These are phyloP conservation scores for Penicillium crustosum DNA, from an alignment of 2,329 filamentous ascomycete species.

Conservation along the genomic window DNA sequence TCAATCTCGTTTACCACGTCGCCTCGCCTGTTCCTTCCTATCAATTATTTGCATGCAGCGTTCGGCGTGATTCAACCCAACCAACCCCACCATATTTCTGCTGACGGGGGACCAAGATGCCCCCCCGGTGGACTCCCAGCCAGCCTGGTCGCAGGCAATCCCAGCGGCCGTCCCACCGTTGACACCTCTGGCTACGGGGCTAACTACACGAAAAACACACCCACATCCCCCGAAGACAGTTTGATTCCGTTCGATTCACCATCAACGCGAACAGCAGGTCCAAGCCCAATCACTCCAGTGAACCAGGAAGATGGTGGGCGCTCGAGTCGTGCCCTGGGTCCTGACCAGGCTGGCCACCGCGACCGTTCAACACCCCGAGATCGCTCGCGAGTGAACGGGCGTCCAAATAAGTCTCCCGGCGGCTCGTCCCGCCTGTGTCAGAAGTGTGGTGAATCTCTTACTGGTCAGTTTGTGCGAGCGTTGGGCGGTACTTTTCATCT, in stretches of 20 bases:
- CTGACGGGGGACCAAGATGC: constrained; percentile 38
- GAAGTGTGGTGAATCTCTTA: constrained; percentile 84
- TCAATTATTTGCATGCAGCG: constrained; percentile 20
- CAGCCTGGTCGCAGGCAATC: constrained; percentile 46
- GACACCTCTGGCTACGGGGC: constrained; percentile 39
- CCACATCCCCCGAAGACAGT: constrained; percentile 42
- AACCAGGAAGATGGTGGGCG: constrained; percentile 33
- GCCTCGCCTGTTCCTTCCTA: background rate
- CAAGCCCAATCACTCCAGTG: constrained; percentile 26
- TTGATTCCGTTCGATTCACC: constrained; percentile 38
- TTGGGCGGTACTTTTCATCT: constrained; percentile 92
- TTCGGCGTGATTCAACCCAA: constrained; percentile 15
- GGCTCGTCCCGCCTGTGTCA: constrained; percentile 62
- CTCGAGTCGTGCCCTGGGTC: constrained; percentile 33
- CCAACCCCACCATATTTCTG: constrained; percentile 8
- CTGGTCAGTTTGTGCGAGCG: constrained; percentile 93
- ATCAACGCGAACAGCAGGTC: constrained; percentile 30
- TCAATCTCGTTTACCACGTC: background rate
- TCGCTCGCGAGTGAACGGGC: constrained; percentile 38
- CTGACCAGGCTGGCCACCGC: constrained; percentile 34
- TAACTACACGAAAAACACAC: constrained; percentile 40
- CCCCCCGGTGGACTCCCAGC: constrained; percentile 45
- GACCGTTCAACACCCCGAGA: constrained; percentile 39
- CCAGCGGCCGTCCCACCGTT: constrained; percentile 38
- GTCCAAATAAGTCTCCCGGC: constrained; percentile 39